Evolutionary conservation across 139 green algal genomes (phyloP).

Genomic region (Mychonastes homosphaera): DNA sequence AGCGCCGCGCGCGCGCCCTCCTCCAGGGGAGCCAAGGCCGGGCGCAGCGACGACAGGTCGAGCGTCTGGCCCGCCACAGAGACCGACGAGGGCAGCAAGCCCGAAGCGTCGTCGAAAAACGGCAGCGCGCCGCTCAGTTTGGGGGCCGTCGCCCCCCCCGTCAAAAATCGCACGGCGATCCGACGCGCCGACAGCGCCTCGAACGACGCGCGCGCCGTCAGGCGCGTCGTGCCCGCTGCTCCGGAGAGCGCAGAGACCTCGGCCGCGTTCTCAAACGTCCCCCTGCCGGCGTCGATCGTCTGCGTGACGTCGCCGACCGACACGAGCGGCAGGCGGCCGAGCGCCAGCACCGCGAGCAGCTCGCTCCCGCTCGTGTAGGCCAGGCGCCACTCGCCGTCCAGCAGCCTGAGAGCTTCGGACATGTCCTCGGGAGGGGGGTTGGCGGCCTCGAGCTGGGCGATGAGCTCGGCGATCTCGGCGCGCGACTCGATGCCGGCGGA

Average conservation of each 20-base stretch:
- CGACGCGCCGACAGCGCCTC: no score
- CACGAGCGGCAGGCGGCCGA: constrained; percentile 67
- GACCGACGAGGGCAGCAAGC: no score
- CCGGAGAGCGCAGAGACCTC: not conserved
- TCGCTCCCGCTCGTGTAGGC: constrained; percentile 84
- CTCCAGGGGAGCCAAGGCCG: constrained; percentile 37
- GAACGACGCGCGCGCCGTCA: no score
- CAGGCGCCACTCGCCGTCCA: constrained; percentile 72
- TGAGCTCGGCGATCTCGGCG: constrained; percentile 82
- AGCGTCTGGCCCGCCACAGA: constrained; percentile 62
- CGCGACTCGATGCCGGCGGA: constrained; percentile 55
- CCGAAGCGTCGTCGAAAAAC: no score
- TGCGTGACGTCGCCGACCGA: constrained; percentile 78
- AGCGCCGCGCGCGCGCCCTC: constrained; percentile 19
- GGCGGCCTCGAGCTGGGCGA: constrained; percentile 80
- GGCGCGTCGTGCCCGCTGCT: not conserved
- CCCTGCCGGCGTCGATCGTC: constrained; percentile 46
- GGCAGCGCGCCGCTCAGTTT: no score
- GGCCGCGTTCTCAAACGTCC: constrained; percentile 70
- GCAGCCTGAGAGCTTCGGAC: constrained; percentile 15
- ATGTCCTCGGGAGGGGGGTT: constrained; percentile 72
- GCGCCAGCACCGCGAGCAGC: constrained; percentile 65
- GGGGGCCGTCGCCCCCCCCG: no score
- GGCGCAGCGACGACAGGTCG: constrained; percentile 53
- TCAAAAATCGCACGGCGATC: no score